Base-by-base conservation (phyloP, 345 rosid genomes). In the Leavenworthia alabamica region DNA sequence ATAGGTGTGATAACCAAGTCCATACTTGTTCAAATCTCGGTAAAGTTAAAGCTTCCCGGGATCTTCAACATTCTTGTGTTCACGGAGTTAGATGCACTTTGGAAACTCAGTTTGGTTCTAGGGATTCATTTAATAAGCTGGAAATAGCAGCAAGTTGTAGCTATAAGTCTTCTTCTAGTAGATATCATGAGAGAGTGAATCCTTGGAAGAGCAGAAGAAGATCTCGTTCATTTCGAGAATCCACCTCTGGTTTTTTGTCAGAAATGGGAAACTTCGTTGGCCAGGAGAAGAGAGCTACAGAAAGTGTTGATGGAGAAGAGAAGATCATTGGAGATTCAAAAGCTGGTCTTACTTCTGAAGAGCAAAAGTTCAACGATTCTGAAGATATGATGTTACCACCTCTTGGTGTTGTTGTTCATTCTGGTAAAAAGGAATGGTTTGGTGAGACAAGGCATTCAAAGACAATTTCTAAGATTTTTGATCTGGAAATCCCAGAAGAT, bases 51-150 rank as follows among this genome's bases (percentile, higher is more conserved):
- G 67, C 27, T 51, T 40, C 79, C 53, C 78, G 44, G 65, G 76
- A 52, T 66, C 69, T 68, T 35, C 78, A 78, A 74, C 71, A 56
- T 58, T 63, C 82, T 53, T 63, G 81, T 53, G 5, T 36, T 47
- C 73, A 26, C 67, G 79, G 68, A 68, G 60, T 46, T 36, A 31
- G 20, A 49, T 74, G 52, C 51, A 60, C 68, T 49, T 81, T 68
- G 62, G 78, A 72, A 72, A 50, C 66, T 60, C 82, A 74, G 56
- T 44, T 73, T 45, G 74, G 77, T 73, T 66, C 83, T 62, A 79
- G 75, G 70, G 74, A 73, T 61, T 22, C 62, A 14, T 64, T 79
- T 60, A 68, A 68, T 52, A 61, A 65, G 52, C 76, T 75, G 47
- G 75, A 75, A 58, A 55, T 52, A 47, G 68, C 32, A 65, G 46